Conservation (phyloP, 2,329 filamentous ascomycete genomes). For the Graphilbum sp. region DNA sequence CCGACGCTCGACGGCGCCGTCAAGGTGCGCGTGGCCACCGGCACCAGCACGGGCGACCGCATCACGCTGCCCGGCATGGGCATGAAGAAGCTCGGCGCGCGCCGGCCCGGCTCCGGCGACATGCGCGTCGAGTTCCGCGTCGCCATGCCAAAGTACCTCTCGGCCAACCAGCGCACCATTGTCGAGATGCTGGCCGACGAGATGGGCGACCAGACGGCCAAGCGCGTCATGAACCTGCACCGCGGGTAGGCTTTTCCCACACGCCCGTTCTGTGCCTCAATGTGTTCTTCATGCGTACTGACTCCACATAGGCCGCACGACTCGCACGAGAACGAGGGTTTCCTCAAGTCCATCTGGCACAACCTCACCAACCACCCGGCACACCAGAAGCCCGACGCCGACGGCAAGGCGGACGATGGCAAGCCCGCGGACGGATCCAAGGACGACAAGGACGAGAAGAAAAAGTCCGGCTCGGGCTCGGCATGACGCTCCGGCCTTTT, state of each 20-base stretch:
- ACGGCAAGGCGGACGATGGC: too few species aligned
- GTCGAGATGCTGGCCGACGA: slow-evolving; percentile 94
- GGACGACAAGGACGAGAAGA: too few species aligned
- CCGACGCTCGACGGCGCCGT: slow-evolving; percentile 85
- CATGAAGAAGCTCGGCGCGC: slow-evolving; percentile 68
- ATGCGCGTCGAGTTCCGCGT: slow-evolving; percentile 90
- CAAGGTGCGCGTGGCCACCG: slow-evolving; percentile 78
- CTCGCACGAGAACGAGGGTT: slow-evolving; percentile 67
- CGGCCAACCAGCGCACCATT: slow-evolving; percentile 78
- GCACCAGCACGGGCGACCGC: slow-evolving; percentile 82
- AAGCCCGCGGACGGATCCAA: too few species aligned
- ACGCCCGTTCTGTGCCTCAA: too few species aligned
- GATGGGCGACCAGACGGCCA: slow-evolving; percentile 82
- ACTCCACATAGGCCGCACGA: slow-evolving; percentile 14
- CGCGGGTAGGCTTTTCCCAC: slow-evolving; percentile 29
- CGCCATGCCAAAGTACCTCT: slow-evolving; percentile 86
- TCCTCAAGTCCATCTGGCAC: slow-evolving; percentile 88
- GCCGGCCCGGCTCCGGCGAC: slow-evolving; percentile 60
- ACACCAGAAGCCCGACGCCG: slow-evolving; percentile 21
- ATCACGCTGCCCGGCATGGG: slow-evolving; percentile 82
- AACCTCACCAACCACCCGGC: slow-evolving; percentile 64
- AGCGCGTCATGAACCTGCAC: slow-evolving; percentile 75
- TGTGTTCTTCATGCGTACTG: background rate
- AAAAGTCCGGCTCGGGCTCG: too few species aligned
- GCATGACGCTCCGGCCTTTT: too few species aligned